Percentiles rank a stretch among this genome's conserved stretches.
These are phyloP conservation scores for Neonectria sp. DNA, from an alignment of 2,329 filamentous ascomycete genomes.

Conservation along the genomic window DNA sequence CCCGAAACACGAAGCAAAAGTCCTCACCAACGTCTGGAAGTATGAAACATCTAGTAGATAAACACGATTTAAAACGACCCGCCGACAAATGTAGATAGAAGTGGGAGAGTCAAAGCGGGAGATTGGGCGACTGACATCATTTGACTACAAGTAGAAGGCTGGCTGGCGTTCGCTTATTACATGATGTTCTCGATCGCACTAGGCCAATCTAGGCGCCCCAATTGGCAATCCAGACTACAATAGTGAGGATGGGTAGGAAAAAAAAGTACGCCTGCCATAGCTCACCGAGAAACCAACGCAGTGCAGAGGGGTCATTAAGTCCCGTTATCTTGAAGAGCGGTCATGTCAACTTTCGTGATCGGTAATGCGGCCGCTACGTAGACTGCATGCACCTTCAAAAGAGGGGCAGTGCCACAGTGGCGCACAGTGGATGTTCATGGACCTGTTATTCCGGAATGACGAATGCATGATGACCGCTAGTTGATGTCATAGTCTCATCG, in stretches of 20 bases:
- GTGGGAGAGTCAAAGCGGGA: too few relatives aligned
- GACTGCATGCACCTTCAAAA: not conserved
- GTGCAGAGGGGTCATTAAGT: not conserved
- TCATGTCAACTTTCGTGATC: not conserved
- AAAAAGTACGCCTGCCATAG: not conserved
- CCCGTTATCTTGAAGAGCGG: not conserved
- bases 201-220: too few relatives aligned
- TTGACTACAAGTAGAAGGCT: too few relatives aligned
- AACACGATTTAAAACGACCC: not conserved
- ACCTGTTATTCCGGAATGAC: not conserved
- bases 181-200: too few relatives aligned
- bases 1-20: not conserved
- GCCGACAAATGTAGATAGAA: too few relatives aligned
- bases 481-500: conserved; percentile 1
- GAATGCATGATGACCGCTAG: conserved; percentile 5
- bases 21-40: not conserved
- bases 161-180: too few relatives aligned
- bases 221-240: too few relatives aligned
- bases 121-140: too few relatives aligned
- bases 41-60: too few relatives aligned
- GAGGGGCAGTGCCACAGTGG: conserved; percentile 5
- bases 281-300: not conserved
- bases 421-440: not conserved
- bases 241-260: not conserved
- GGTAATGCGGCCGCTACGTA: not conserved